Conservation (phyloP, 805 yeast genomes). For the Blastobotrys terrestris region DNA sequence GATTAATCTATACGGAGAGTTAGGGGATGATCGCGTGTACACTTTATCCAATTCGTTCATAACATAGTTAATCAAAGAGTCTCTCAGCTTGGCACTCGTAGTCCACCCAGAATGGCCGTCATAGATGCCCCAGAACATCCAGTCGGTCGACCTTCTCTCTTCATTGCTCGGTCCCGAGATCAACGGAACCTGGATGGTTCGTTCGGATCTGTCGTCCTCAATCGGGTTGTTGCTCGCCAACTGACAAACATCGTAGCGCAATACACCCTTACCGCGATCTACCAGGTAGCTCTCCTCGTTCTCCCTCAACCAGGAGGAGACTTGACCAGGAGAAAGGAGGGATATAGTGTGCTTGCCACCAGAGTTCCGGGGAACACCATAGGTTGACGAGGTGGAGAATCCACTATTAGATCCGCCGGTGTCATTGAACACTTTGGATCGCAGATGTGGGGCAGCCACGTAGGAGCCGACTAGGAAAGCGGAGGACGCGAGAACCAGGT, state of each 20-base stretch:
- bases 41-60: constrained; percentile 63
- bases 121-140: constrained; percentile 93
- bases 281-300: constrained; percentile 76
- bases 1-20: constrained; percentile 40
- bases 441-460: not conserved
- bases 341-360: constrained; percentile 4
- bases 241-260: constrained; percentile 84
- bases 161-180: constrained; percentile 10
- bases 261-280: constrained; percentile 79
- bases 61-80: constrained; percentile 70
- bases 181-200: constrained; percentile 57
- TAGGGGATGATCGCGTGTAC: constrained; percentile 45
- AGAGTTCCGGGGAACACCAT: not conserved
- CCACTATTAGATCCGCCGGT: not conserved
- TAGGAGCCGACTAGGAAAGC: not conserved
- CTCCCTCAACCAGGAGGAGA: constrained; percentile 59
- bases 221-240: constrained; percentile 88
- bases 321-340: constrained; percentile 45
- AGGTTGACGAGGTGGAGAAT: not conserved
- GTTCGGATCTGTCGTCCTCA: constrained; percentile 89
- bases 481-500: not conserved
- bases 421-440: not conserved
- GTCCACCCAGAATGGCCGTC: constrained; percentile 98
- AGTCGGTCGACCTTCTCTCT: constrained; percentile 40
- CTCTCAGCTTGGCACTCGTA: constrained; percentile 80